Conservation (phyloP, 1,284 basidiomycete species). For the Ustilago loliicola region DNA sequence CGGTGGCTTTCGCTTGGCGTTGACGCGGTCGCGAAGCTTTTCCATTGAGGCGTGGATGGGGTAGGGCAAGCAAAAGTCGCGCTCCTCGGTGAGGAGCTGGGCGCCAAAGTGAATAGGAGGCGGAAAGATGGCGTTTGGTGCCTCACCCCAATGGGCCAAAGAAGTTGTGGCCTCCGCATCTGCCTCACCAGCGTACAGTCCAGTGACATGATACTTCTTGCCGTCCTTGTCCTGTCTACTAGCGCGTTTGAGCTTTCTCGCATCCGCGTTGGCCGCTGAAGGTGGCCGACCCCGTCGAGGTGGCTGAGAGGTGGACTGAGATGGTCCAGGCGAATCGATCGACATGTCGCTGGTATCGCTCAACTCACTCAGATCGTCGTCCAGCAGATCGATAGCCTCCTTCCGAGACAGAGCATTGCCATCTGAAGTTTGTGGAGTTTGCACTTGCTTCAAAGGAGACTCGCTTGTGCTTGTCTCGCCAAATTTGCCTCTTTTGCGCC, state of each 20-base stretch:
- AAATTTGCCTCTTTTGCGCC: slow-evolving; percentile 32
- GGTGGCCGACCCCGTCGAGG: slow-evolving; percentile 18
- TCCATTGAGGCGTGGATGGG: slow-evolving; percentile 40
- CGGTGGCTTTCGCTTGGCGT: slow-evolving; percentile 57
- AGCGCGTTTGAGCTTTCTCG: slow-evolving; percentile 31
- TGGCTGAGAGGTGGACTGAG: slow-evolving; percentile 13
- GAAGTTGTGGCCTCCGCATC: slow-evolving; percentile 37
- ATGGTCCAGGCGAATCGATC: slow-evolving; percentile 20
- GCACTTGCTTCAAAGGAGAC: neutral
- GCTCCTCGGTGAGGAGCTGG: slow-evolving; percentile 48
- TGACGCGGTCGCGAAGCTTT: slow-evolving; percentile 47
- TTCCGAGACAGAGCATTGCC: neutral
- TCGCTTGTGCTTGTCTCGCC: neutral
- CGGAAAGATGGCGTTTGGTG: slow-evolving; percentile 26
- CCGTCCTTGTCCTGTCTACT: slow-evolving; percentile 39
- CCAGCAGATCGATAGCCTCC: slow-evolving; percentile 31
- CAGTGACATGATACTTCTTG: slow-evolving; percentile 34
- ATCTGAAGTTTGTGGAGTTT: neutral
- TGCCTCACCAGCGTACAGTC: slow-evolving; percentile 48
- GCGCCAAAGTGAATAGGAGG: slow-evolving; percentile 52
- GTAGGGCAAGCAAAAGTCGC: slow-evolving; percentile 54
- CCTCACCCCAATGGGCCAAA: slow-evolving; percentile 5
- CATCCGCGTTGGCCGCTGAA: slow-evolving; percentile 2
- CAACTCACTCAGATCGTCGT: slow-evolving; percentile 37
- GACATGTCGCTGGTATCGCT: slow-evolving; percentile 36